Evolutionary conservation across 768 basidiomycete species (phyloP).

Genomic region (Phylloporus scabripes): DNA sequence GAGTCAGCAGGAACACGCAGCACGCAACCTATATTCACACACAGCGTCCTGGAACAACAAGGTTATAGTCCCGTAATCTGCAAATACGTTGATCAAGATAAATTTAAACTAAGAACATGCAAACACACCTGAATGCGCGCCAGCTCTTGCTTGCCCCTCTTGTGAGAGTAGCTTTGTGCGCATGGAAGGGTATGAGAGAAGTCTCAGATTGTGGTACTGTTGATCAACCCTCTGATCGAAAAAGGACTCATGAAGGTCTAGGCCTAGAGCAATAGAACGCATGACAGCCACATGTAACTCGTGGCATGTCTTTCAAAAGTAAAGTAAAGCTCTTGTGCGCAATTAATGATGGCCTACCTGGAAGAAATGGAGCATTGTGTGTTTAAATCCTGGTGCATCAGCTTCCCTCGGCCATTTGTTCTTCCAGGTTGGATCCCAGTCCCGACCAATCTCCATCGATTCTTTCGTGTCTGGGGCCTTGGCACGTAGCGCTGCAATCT

Average conservation of each 20-base stretch:
- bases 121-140: constrained; percentile 65
- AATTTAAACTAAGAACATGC: neutral
- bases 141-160: constrained; percentile 74
- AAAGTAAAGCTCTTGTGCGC: neutral
- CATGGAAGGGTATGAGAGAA: constrained; percentile 79
- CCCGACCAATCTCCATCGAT: constrained; percentile 84
- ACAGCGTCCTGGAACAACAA: constrained; percentile 76
- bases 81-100: neutral
- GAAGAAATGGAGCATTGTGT: constrained; percentile 72
- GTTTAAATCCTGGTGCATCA: constrained; percentile 62
- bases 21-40: constrained; percentile 11
- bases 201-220: constrained; percentile 74
- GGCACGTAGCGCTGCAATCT: constrained; percentile 68
- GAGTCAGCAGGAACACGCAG: constrained; percentile 1
- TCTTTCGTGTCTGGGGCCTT: constrained; percentile 82
- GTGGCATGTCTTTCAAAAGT: constrained; percentile 55
- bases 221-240: constrained; percentile 73
- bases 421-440: constrained; percentile 72
- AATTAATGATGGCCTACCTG: constrained; percentile 36
- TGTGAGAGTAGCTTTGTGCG: constrained; percentile 48
- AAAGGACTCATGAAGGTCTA: constrained; percentile 65
- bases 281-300: constrained; percentile 70
- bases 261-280: constrained; percentile 80
- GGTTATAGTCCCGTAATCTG: constrained; percentile 79
- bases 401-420: constrained; percentile 74